Evolutionary conservation across 192 early-diverging fungal genomes (phyloP), one percentile per base, ranked within the genome.

Genomic region (Coemansia sp.): DNA sequence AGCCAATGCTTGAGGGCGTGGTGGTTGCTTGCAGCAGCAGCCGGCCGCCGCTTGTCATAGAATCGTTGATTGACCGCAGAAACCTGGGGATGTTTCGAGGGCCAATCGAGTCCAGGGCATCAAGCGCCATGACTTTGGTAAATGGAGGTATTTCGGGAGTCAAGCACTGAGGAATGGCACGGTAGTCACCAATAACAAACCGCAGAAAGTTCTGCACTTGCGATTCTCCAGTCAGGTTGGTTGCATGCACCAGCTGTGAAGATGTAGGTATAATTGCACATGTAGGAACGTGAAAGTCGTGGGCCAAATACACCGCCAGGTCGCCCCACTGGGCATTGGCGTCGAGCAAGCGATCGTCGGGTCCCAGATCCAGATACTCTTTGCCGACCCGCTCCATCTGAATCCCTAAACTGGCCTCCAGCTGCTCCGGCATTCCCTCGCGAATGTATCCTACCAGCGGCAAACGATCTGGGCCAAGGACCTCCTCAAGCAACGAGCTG

Each of bases 311-410:
- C 32, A 80, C 66, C 6, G 71, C 66, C 52, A 80, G n/a, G 28
- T 74, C 71, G 28, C 78, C 78, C 78, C 78, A 80, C 38, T 68
- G 67, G 30, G 67, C 60, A 34, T 62, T 60, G 34, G 69, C 40
- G 23, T 74, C 71, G 10, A 80, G 59, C 38, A 80, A 48, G 6
- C 71, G 71, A 39, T 80, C 78, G 20, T 74, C 64, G 11, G 66
- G 53, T 15, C 61, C 62, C 51, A 80, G 60, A 46, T 74, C 71
- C 47, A 80, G 53, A 37, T 75, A 70, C 40, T 80, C 71, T 12
- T 53, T 57, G 51, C 56, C 66, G 5, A 80, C 32, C 5, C 78
- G 64, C 26, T 66, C 60, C 53, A 75, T 66, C 58, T 75, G 71
- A 7, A 67, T 45, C 16, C 32, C 44, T 50, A 71, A 46, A 2